Percentiles rank a stretch among this genome's conserved stretches.
Conservation (phyloP, 2,329 filamentous ascomycete genomes). For the Ceratocystis ficicola region DNA sequence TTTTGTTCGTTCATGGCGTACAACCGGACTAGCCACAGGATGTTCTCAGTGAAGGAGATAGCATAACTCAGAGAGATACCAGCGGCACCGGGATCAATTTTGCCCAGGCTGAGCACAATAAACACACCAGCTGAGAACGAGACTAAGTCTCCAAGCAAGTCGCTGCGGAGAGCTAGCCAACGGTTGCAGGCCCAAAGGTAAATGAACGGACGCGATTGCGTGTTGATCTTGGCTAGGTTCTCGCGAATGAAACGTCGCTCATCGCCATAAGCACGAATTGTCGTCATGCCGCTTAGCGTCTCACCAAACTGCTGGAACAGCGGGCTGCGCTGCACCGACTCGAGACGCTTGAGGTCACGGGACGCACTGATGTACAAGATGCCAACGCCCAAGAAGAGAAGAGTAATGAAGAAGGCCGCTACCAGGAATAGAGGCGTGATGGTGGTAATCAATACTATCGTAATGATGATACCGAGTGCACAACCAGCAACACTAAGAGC, state of each 20-base stretch:
- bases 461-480: slow-evolving; percentile 60
- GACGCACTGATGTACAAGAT: slow-evolving; percentile 84
- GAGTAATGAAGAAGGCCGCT: slow-evolving; percentile 71
- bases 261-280: slow-evolving; percentile 91
- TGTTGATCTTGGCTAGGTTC: slow-evolving; percentile 78
- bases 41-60: slow-evolving; percentile 91
- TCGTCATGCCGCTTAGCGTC: slow-evolving; percentile 86
- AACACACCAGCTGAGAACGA: slow-evolving; percentile 90
- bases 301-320: slow-evolving; percentile 97
- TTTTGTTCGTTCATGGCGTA: slow-evolving; percentile 97
- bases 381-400: slow-evolving; percentile 71
- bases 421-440: slow-evolving; percentile 89
- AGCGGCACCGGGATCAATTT: slow-evolving; percentile 78
- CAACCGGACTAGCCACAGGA: slow-evolving; percentile 87
- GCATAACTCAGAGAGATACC: slow-evolving; percentile 92
- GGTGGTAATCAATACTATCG: slow-evolving; percentile 70
- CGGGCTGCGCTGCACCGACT: slow-evolving; percentile 87
- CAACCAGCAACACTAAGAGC: slow-evolving; percentile 66
- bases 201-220: slow-evolving; percentile 84
- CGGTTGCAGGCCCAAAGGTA: slow-evolving; percentile 94
- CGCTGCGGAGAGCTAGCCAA: slow-evolving; percentile 89
- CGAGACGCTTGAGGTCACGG: slow-evolving; percentile 87
- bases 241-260: slow-evolving; percentile 87
- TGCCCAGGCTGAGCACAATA: slow-evolving; percentile 69
- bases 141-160: slow-evolving; percentile 79